These are phyloP conservation scores for Paxillus rubicundulus DNA, from an alignment of 768 basidiomycete species.

Conservation along the genomic window DNA sequence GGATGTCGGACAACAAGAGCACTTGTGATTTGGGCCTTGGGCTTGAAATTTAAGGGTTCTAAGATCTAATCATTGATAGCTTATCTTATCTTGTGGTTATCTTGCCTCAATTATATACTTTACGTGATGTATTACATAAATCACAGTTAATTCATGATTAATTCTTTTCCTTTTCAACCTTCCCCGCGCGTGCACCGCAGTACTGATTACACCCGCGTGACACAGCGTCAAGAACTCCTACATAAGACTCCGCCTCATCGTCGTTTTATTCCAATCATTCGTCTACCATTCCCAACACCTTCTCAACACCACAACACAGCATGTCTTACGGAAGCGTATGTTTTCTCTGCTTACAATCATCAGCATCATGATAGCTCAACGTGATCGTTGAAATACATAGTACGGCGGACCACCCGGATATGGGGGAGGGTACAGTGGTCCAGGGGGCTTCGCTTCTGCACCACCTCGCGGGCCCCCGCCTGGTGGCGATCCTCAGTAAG, in stretches of 20 bases:
- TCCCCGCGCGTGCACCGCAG: background rate
- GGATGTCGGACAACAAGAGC: too few relatives aligned
- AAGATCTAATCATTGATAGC: too few relatives aligned
- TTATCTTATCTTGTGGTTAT: too few relatives aligned
- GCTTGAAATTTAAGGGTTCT: too few relatives aligned
- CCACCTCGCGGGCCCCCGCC: slow-evolving; percentile 31
- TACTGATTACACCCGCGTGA: background rate
- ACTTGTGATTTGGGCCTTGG: too few relatives aligned
- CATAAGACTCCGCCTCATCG: background rate
- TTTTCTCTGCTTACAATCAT: slow-evolving; percentile 2
- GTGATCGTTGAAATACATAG: slow-evolving; percentile 1
- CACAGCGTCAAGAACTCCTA: background rate
- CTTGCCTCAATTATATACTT: too few relatives aligned
- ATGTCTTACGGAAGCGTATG: slow-evolving; percentile 24
- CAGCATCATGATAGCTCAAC: background rate
- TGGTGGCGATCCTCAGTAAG: slow-evolving; percentile 77
- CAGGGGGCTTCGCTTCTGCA: slow-evolving; percentile 14
- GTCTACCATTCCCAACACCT: slow-evolving; percentile 1
- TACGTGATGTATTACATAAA: too few relatives aligned
- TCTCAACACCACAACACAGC: background rate
- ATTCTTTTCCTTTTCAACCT: too few relatives aligned
- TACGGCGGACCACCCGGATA: slow-evolving; percentile 22
- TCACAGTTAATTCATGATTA: too few relatives aligned
- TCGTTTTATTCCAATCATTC: slow-evolving; percentile 5
- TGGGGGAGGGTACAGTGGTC: slow-evolving; percentile 2